Evolutionary conservation across 768 basidiomycete genomes (phyloP), one percentile per base, ranked within the genome.

Genomic region (Boletus vermiculosoides): DNA sequence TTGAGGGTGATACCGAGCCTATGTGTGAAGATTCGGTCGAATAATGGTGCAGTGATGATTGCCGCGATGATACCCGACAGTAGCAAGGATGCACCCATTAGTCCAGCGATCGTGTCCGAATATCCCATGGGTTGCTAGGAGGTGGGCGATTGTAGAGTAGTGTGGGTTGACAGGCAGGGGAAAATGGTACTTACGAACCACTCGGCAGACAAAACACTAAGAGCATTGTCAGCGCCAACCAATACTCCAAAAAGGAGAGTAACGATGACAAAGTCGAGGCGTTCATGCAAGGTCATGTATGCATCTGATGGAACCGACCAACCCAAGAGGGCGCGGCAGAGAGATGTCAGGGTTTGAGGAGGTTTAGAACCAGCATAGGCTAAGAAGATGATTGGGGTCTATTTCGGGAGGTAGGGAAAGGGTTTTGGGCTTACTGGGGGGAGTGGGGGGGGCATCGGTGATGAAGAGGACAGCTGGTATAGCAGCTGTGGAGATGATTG

Each of bases 11-110:
- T 59, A 0, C 83, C 88, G 39, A 92, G 77, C 57, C 83, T 83
- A 60, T 86, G 80, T 11, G 88, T 92, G 58, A 94, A 83, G n/a
- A 92, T 83, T 20, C 91, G 84, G 65, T 93, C 92, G 64, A 92
- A 87, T 4, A 92, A 70, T 0, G 92, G 92, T 0, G 91, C 83
- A 0, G 86, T 81, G 48, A 85, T 63, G 31, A 85, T 73, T 0
- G 92, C 86, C 11, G 84, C 80, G 2, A 89, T 70, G 56, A 94
- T 81, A 22, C 92, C 92, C 0, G 86, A 77, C 36, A 92, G 72
- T 15, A 92, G 79, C 36, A 92, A 70, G 34, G 78, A 78, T n/a
- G 80, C 82, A 37, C 90, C 87, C 73, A 93, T 74, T 37, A 91
- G 76, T 8, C 91, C 91, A 34, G 85, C 78, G n/a, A 73, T 77